Conservation (phyloP, 352 stramenopile species). For the Blastocystis sp. region DNA sequence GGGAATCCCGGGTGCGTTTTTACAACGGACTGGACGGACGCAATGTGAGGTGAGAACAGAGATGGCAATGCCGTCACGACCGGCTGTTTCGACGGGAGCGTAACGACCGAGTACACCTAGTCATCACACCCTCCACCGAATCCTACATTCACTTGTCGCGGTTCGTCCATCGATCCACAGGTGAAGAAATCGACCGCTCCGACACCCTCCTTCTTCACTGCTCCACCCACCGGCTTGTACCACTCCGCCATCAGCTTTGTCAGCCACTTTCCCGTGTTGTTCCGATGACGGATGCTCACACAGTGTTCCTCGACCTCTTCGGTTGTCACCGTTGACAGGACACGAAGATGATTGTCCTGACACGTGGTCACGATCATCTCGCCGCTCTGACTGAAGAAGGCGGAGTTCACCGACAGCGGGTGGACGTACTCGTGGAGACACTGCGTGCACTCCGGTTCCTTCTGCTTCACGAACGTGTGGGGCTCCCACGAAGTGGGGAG, state of each 20-base stretch:
- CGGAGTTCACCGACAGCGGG: conserved; percentile 26
- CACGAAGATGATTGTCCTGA: conserved; percentile 51
- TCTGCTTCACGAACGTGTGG: background rate
- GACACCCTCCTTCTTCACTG: background rate
- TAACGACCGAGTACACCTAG: conserved; percentile 36
- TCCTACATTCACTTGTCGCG: conserved; percentile 15
- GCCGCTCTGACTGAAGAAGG: conserved; percentile 4
- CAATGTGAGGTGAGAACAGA: conserved; percentile 24
- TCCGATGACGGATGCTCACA: conserved; percentile 13
- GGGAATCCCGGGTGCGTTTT: background rate
- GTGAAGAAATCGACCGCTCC: background rate
- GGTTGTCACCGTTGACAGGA: background rate
- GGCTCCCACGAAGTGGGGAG: background rate
- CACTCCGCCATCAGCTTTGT: conserved; percentile 48
- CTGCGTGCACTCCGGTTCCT: background rate
- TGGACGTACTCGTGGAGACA: conserved; percentile 34
- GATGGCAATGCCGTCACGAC: conserved; percentile 29
- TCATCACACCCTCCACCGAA: background rate
- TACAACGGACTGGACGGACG: conserved; percentile 39
- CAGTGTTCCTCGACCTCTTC: background rate
- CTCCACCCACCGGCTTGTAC: background rate
- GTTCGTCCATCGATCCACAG: conserved; percentile 46
- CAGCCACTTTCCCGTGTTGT: conserved; percentile 41
- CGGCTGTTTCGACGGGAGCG: background rate
- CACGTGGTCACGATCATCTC: conserved; percentile 47